Evolutionary conservation across 345 rosid species (phyloP).

Genomic region (Isatis tinctoria): DNA sequence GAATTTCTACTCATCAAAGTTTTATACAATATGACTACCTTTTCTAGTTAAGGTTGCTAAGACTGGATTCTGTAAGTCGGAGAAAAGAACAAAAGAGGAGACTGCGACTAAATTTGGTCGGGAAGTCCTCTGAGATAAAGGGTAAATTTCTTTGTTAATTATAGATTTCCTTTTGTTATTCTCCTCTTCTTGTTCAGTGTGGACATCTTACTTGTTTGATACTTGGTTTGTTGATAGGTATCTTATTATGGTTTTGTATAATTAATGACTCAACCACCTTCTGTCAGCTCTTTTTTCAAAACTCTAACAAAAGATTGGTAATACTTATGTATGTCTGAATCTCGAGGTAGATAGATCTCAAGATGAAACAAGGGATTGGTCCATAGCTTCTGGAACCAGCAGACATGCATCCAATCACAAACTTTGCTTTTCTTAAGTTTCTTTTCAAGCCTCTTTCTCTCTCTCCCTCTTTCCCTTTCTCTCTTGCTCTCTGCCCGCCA

Average conservation of each 20-base stretch:
- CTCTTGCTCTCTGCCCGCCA: conserved; percentile 1
- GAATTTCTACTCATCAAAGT: background rate
- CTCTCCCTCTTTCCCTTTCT: conserved; percentile 3
- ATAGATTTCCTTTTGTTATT: background rate
- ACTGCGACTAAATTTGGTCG: background rate
- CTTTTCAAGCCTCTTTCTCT: background rate
- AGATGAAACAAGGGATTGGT: conserved; percentile 15
- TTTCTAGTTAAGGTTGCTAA: background rate
- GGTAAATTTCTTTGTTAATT: background rate
- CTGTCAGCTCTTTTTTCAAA: conserved; percentile 20
- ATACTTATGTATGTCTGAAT: conserved; percentile 9
- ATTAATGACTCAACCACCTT: conserved; percentile 29
- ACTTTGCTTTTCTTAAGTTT: conserved; percentile 2
- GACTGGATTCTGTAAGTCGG: background rate
- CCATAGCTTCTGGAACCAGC: conserved; percentile 8
- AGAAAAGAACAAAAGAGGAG: background rate
- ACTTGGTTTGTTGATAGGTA: background rate
- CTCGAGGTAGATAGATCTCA: conserved; percentile 24
- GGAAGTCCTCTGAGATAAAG: background rate
- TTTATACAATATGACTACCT: background rate
- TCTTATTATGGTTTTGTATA: background rate
- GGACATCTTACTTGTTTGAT: background rate
- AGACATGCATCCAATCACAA: conserved; percentile 39
- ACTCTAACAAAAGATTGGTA: background rate
- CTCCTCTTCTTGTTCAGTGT: background rate